Evolutionary conservation across 2,329 filamentous ascomycete genomes (phyloP).

Genomic region (Rugonectria rugulosa): DNA sequence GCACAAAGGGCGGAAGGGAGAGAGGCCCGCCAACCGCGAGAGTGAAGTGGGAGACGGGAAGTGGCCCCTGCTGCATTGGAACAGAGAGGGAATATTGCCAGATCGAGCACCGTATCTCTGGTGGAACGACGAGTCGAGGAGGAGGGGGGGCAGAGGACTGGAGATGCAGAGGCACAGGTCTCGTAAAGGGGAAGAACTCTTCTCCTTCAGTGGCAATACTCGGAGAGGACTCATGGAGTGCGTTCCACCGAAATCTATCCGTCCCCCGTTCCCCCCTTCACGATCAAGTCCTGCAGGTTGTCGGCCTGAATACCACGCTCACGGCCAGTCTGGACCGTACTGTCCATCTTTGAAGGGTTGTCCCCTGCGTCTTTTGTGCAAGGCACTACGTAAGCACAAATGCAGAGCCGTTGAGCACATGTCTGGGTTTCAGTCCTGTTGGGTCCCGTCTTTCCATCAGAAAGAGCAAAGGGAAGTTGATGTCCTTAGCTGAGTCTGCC

Average conservation of each 20-base stretch:
- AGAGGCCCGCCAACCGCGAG: not conserved
- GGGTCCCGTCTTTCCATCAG: not conserved
- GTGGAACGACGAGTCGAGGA: not conserved
- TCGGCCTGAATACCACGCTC: not conserved
- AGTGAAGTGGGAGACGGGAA: not conserved
- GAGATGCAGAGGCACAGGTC: too few species aligned
- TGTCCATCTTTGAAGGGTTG: constrained; percentile 18
- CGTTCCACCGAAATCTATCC: not conserved
- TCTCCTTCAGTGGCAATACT: not conserved
- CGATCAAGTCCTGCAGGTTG: not conserved
- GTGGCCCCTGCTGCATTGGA: not conserved
- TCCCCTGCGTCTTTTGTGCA: constrained; percentile 14
- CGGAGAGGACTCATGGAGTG: not conserved
- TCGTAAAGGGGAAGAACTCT: too few species aligned
- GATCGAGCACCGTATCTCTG: constrained; percentile 2
- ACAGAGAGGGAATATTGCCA: not conserved
- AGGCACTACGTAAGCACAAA: not conserved
- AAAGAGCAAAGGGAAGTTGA: too few species aligned
- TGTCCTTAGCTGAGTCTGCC: too few species aligned
- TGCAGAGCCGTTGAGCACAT: not conserved
- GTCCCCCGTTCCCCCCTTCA: too few species aligned
- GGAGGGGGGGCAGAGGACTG: too few species aligned
- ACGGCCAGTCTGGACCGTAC: not conserved
- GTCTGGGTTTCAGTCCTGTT: constrained; percentile 16
- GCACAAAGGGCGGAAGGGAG: not conserved